These are phyloP conservation scores for Epichloe baconii DNA, from an alignment of 2,329 filamentous ascomycete species.

Conservation along the genomic window DNA sequence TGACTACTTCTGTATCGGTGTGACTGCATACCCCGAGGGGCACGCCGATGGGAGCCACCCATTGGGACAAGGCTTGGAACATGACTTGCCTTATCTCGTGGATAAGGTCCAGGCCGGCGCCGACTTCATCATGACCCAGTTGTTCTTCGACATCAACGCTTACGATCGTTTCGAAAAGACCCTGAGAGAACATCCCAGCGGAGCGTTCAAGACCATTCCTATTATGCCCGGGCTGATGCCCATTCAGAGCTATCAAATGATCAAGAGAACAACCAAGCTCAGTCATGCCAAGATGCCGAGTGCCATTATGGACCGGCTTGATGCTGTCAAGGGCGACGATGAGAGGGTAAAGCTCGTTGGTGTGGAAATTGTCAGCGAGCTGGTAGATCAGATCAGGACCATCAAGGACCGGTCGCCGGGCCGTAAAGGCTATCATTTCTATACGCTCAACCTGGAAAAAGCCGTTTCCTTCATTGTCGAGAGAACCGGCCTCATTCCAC, in stretches of 20 bases:
- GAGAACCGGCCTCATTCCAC: constrained; percentile 68
- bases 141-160: constrained; percentile 83
- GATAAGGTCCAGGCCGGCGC: constrained; percentile 87
- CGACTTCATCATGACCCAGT: constrained; percentile 96
- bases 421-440: constrained; percentile 85
- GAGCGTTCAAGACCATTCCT: constrained; percentile 70
- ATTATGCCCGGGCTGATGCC: constrained; percentile 96
- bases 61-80: constrained; percentile 51
- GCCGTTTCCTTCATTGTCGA: constrained; percentile 89
- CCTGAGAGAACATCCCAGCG: constrained; percentile 69
- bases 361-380: constrained; percentile 71
- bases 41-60: constrained; percentile 87
- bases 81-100: constrained; percentile 77
- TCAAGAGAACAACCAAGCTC: constrained; percentile 85
- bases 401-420: constrained; percentile 43
- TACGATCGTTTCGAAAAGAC: constrained; percentile 69
- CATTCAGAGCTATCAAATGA: constrained; percentile 92
- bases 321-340: constrained; percentile 64
- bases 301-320: constrained; percentile 54
- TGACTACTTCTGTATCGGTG: constrained; percentile 92
- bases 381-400: constrained; percentile 65
- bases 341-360: constrained; percentile 70
- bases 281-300: constrained; percentile 76
- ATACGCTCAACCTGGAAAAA: constrained; percentile 93
- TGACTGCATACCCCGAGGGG: constrained; percentile 89